Percentiles rank a stretch among this genome's conserved stretches.
Conservation (phyloP, 2,329 filamentous ascomycete species). For the Calonectria fujianensis region DNA sequence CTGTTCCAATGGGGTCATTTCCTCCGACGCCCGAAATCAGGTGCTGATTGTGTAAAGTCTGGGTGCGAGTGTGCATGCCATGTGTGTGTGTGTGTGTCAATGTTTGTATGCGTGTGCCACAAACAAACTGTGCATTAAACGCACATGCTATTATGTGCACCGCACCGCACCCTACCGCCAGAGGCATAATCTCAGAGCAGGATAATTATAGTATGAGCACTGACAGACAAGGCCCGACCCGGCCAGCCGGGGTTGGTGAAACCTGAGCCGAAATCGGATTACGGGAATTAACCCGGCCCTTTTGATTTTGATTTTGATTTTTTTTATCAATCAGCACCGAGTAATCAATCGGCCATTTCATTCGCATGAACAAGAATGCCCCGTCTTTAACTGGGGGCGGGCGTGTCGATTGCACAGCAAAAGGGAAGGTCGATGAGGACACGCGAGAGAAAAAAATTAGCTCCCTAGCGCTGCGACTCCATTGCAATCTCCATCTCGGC, state of each 20-base stretch:
- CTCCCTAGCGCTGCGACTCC: neutral
- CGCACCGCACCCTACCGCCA: neutral
- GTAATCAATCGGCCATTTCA: constrained; percentile 30
- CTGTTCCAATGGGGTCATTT: constrained; percentile 25
- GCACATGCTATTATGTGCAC: neutral
- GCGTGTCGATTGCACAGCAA: constrained; percentile 10
- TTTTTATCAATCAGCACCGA: constrained; percentile 33
- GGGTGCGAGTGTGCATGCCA: neutral
- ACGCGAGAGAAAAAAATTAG: neutral
- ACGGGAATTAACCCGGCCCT: neutral
- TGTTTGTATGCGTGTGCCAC: neutral
- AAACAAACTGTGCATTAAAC: neutral
- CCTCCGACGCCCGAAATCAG: constrained; percentile 16
- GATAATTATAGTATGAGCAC: constrained; percentile 21
- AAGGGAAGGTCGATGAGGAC: neutral
- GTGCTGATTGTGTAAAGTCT: neutral
- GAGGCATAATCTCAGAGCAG: neutral
- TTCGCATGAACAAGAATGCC: constrained; percentile 30
- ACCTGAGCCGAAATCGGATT: constrained; percentile 29
- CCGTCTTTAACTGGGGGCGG: constrained; percentile 23
- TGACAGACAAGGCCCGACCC: constrained; percentile 20
- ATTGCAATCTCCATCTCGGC: neutral
- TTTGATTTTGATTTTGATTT: neutral
- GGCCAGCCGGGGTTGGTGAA: constrained; percentile 1
- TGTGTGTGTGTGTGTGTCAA: neutral